Base-by-base conservation (phyloP, 2,329 filamentous ascomycete genomes). In the Sporothrix pseudoabietina region DNA sequence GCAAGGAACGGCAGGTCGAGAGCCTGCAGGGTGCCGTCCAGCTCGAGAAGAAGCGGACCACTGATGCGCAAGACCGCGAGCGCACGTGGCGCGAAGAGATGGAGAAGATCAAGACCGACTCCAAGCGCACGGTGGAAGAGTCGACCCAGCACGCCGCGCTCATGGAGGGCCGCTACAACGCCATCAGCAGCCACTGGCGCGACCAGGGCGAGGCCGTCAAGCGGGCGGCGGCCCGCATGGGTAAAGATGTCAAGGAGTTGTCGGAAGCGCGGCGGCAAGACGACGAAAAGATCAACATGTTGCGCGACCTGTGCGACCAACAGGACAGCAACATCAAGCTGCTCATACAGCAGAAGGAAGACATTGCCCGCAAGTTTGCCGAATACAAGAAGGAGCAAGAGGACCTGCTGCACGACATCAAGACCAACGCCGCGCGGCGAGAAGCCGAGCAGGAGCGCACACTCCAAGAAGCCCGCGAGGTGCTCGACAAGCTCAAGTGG, bases 1-100 rank as follows among this genome's bases (percentile, higher is more conserved):
- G 92, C 73, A 92, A 92, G 78, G 92, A 94, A 78, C 87, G 92
- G 14, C 92, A 93, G 79, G 87, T 94, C 57, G 90, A 92, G 76
- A 88, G 90, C 61, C 80, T 94, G 74, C 89, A 90, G 77, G 84
- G 86, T 9, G 84, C 88, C 22, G 84, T 94, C 39, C 89, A 91
- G 55, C 80, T 85, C 1, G 92, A 94, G 81, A 87, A 87, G 79
- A 85, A 87, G 77, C 87, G 89, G 75, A 85, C 91, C 3, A 82
- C 84, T 30, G 85, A 85, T 26, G 90, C 91, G 5, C 85, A 87
- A 75, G 85, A 86, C 69, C 85, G 87, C 41, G 90, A 92, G 78
- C 86, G 80, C 77, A 86, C 76, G 75, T 92, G 86, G 89, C 89
- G 83, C 78, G 86, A 86, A 75, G 86, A 91, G 81, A 85, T 91